Percentiles rank a stretch among this genome's conserved stretches.
Conservation (phyloP, 2,329 filamentous ascomycete species). For the Fusarium pininemorale region DNA sequence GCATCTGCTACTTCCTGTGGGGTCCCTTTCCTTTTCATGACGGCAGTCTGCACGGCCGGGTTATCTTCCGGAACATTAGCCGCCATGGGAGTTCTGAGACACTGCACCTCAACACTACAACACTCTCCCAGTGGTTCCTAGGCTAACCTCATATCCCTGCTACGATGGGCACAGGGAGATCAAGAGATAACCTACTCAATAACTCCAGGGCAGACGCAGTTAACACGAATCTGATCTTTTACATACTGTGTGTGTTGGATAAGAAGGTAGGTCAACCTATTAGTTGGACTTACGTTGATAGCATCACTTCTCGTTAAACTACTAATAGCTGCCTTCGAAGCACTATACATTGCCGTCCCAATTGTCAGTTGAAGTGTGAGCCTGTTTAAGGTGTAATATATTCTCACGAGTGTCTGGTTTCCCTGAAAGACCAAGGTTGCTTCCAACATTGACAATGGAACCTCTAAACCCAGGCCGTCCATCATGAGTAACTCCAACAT, state of each 20-base stretch:
- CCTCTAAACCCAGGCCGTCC: conserved; percentile 51
- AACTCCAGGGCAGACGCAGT: conserved; percentile 57
- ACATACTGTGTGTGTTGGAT: conserved; percentile 48
- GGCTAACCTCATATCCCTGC: too few relatives aligned
- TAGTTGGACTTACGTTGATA: conserved; percentile 49
- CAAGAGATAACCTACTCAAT: conserved; percentile 46
- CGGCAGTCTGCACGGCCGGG: conserved; percentile 46
- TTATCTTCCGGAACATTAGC: conserved; percentile 49
- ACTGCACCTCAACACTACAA: too few relatives aligned
- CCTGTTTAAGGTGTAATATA: rapidly evolving
- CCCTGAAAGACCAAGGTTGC: conserved; percentile 53
- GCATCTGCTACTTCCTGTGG: conserved; percentile 58
- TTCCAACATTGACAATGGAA: conserved; percentile 57
- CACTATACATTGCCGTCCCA: conserved; percentile 51
- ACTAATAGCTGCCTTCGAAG: conserved; percentile 55
- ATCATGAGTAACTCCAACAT: conserved; percentile 53
- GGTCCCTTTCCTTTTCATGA: conserved; percentile 52
- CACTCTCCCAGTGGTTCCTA: too few relatives aligned
- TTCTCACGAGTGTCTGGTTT: conserved; percentile 52
- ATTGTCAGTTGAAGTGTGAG: not conserved
- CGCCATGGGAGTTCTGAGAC: conserved; percentile 54
- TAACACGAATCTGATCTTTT: conserved; percentile 55
- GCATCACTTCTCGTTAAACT: conserved; percentile 58
- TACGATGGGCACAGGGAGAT: too few relatives aligned
- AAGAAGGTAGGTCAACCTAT: not conserved